Conservation (phyloP, 306 rosid genomes). For the Acacia confusa region DNA sequence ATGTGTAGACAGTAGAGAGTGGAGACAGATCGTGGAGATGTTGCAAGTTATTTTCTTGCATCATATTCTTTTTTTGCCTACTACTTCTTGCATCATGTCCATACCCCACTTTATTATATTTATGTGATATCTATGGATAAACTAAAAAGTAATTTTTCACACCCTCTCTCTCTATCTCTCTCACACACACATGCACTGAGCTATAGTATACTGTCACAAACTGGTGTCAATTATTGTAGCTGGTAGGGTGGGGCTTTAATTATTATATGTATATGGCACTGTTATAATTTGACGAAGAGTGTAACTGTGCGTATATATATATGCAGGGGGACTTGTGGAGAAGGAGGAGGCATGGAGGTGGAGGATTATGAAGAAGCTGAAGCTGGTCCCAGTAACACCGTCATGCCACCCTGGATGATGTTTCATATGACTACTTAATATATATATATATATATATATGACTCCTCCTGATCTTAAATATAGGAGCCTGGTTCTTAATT, state of each 20-base stretch:
- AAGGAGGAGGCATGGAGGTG: neutral
- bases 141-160: neutral
- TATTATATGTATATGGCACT: neutral
- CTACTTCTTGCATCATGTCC: no score
- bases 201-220: neutral
- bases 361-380: neutral
- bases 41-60: neutral
- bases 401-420: slow-evolving; percentile 10
- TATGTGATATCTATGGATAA: neutral
- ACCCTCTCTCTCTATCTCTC: neutral
- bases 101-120: neutral
- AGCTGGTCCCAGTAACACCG: neutral
- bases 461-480: neutral
- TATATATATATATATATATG: no score
- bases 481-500: no score
- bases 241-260: no score
- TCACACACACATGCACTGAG: neutral
- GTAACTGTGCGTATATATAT: neutral
- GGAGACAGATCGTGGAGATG: neutral
- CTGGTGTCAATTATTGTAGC: neutral
- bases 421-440: neutral
- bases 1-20: no score
- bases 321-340: neutral
- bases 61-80: no score
- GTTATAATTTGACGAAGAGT: neutral